Percentiles rank a stretch among this genome's conserved stretches.
Evolutionary conservation across 2,329 filamentous ascomycete genomes (phyloP).

Genomic region (Epichloe sylvatica): DNA sequence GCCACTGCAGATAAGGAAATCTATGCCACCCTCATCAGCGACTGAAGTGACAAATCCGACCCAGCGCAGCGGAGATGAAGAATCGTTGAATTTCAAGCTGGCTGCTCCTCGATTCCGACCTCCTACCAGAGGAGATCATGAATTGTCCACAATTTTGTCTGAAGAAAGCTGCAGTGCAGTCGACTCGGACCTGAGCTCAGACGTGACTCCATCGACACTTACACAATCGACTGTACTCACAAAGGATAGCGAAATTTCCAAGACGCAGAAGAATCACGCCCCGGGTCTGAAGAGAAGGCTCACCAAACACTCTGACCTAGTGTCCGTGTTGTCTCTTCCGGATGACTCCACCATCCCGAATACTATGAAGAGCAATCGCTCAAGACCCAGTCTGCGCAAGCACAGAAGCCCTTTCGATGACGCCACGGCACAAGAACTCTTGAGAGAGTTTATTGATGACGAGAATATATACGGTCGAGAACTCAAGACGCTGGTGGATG

Average conservation of each 20-base stretch:
- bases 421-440: conserved; percentile 59
- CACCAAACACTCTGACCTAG: conserved; percentile 84
- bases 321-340: conserved; percentile 75
- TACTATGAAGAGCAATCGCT: conserved; percentile 55
- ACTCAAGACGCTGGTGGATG: conserved; percentile 82
- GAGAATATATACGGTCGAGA: conserved; percentile 83
- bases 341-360: conserved; percentile 40
- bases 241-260: conserved; percentile 23
- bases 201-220: conserved; percentile 32
- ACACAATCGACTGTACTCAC: conserved; percentile 39
- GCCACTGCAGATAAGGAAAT: conserved; percentile 2
- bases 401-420: conserved; percentile 52
- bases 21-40: background rate
- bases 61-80: background rate
- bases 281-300: conserved; percentile 56
- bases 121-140: conserved; percentile 40
- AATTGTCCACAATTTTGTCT: conserved; percentile 44
- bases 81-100: conserved; percentile 11
- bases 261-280: conserved; percentile 24
- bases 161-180: conserved; percentile 32
- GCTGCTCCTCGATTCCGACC: conserved; percentile 25
- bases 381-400: conserved; percentile 64
- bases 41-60: background rate
- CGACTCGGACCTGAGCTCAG: conserved; percentile 37
- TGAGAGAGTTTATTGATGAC: conserved; percentile 68